A percentile compares a stretch with the other conserved stretches of the same genome.
Evolutionary conservation across 768 basidiomycete genomes (phyloP).

Genomic region (Pisolithus marmoratus): DNA sequence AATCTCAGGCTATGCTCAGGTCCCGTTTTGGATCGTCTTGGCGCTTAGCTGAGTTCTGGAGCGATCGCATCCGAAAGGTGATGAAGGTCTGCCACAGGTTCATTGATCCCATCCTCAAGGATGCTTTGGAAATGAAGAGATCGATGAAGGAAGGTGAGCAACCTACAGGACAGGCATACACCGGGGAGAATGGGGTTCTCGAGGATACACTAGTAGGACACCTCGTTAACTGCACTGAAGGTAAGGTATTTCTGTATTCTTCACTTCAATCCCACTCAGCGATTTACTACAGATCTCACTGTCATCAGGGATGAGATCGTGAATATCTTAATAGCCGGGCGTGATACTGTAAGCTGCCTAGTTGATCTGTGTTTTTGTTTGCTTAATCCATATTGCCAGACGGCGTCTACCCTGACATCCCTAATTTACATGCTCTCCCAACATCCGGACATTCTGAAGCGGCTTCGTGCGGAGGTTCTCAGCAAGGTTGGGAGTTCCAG

Average conservation of each 20-base stretch:
- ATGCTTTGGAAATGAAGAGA: conserved; percentile 39
- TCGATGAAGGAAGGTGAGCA: conserved; percentile 17
- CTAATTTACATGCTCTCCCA: conserved; percentile 23
- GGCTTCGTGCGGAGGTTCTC: conserved; percentile 28
- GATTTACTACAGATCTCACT: conserved; percentile 17
- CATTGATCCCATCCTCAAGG: conserved; percentile 46
- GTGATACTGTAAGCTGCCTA: conserved; percentile 24
- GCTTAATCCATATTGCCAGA: too few relatives aligned
- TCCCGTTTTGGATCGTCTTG: conserved; percentile 38
- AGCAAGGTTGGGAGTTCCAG: conserved; percentile 20
- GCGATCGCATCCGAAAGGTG: conserved; percentile 39
- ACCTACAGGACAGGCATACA: conserved; percentile 2
- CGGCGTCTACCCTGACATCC: conserved; percentile 28
- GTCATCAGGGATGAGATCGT: conserved; percentile 31
- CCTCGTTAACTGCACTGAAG: conserved; percentile 26
- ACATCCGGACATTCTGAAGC: conserved; percentile 21
- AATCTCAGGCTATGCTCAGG: conserved; percentile 36
- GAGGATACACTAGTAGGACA: conserved; percentile 28
- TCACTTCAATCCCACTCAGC: not conserved
- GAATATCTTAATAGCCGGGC: conserved; percentile 33
- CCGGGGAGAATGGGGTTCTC: conserved; percentile 5
- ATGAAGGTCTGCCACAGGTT: conserved; percentile 46
- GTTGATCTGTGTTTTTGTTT: too few relatives aligned
- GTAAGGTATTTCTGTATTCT: conserved; percentile 1
- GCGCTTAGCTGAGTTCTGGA: conserved; percentile 49